Conservation (phyloP, 1,284 basidiomycete genomes). For the Ustilago tritici region DNA sequence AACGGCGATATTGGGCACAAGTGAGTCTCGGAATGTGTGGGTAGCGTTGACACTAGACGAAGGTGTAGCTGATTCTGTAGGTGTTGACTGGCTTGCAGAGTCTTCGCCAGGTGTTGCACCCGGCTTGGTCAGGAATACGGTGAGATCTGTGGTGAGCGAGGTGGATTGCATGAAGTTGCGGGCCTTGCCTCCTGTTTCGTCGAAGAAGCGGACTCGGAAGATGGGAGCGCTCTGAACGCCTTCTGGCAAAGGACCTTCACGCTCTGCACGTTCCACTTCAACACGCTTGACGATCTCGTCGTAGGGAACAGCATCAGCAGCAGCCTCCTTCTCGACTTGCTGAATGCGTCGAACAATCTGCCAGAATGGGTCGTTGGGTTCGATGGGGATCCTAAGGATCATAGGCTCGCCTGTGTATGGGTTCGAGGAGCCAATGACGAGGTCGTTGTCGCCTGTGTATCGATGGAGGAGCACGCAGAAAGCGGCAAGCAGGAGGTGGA, state of each 20-base stretch:
- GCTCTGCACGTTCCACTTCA: slow-evolving; percentile 53
- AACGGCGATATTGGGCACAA: slow-evolving; percentile 78
- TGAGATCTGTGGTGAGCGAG: slow-evolving; percentile 89
- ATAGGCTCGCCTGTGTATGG: slow-evolving; percentile 80
- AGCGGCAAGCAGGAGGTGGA: slow-evolving; percentile 89
- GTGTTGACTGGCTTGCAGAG: slow-evolving; percentile 3
- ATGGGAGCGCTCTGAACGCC: slow-evolving; percentile 71
- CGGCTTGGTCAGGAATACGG: slow-evolving; percentile 74
- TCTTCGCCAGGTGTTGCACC: slow-evolving; percentile 53
- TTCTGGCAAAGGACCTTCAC: slow-evolving; percentile 47
- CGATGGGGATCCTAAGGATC: slow-evolving; percentile 85
- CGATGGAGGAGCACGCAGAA: slow-evolving; percentile 92
- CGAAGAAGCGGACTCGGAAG: slow-evolving; percentile 96
- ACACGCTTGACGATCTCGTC: slow-evolving; percentile 78
- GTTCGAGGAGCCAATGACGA: slow-evolving; percentile 89
- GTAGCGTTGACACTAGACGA: slow-evolving; percentile 19
- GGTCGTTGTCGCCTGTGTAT: slow-evolving; percentile 94
- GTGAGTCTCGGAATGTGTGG: slow-evolving; percentile 68
- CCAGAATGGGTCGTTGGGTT: slow-evolving; percentile 91
- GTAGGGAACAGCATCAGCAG: slow-evolving; percentile 84
- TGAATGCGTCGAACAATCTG: slow-evolving; percentile 88
- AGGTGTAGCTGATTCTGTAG: slow-evolving; percentile 18
- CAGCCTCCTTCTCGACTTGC: slow-evolving; percentile 84
- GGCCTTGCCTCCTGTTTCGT: slow-evolving; percentile 80
- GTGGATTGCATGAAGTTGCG: slow-evolving; percentile 70